Percentiles rank a stretch among this genome's conserved stretches.
These are phyloP conservation scores for Raffaelea albimanens DNA, from an alignment of 2,329 filamentous ascomycete species.

Conservation along the genomic window DNA sequence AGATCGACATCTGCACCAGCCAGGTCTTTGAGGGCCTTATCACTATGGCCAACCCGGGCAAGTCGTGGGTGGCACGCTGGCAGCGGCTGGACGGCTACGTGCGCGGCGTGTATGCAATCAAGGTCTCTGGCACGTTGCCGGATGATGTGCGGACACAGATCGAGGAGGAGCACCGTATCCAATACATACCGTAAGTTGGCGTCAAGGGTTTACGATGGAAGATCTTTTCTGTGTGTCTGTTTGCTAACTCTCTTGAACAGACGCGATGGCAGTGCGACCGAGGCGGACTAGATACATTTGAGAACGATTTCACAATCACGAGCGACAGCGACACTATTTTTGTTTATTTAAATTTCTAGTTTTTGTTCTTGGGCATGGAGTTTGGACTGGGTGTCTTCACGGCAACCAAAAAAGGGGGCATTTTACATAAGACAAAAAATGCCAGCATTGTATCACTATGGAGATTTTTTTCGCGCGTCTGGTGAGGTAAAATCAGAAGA, in stretches of 20 bases:
- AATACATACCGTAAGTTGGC: constrained; percentile 53
- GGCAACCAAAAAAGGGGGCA: background rate
- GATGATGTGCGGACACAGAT: constrained; percentile 53
- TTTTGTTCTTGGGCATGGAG: no score
- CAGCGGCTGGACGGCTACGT: constrained; percentile 85
- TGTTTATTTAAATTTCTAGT: no score
- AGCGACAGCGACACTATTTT: background rate
- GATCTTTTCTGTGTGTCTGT: background rate
- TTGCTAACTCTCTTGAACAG: constrained; percentile 20
- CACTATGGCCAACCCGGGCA: constrained; percentile 68
- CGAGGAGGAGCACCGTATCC: constrained; percentile 54
- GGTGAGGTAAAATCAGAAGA: no score
- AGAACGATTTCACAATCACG: no score
- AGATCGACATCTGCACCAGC: constrained; percentile 86
- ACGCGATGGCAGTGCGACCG: constrained; percentile 46
- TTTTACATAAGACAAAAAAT: no score
- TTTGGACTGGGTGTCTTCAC: no score
- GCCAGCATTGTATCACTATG: no score
- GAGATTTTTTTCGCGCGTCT: no score
- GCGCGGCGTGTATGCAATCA: constrained; percentile 83
- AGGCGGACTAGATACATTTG: constrained; percentile 26
- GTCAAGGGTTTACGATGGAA: no score
- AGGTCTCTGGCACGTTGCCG: constrained; percentile 75
- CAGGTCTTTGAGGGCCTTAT: constrained; percentile 93
- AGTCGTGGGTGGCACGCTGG: constrained; percentile 95